Evolutionary conservation across 257 asterid genomes (phyloP).

Genomic region (Primulina huaijiensis): DNA sequence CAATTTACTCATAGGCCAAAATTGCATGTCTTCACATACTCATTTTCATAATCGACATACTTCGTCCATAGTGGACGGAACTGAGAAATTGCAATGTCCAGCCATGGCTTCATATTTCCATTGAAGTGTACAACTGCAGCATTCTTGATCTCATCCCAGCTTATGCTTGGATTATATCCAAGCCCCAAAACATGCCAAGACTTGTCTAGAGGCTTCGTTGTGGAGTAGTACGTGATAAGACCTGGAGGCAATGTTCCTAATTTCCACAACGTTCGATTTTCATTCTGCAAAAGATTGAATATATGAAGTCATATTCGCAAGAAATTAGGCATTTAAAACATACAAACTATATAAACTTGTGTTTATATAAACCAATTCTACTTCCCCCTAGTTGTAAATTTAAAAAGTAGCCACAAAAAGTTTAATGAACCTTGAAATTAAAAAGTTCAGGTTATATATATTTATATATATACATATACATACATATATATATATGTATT

Average conservation of each 20-base stretch:
- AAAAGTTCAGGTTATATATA: neutral
- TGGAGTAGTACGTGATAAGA: constrained; percentile 78
- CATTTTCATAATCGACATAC: constrained; percentile 73
- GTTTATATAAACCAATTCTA: neutral
- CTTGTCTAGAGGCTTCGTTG: constrained; percentile 83
- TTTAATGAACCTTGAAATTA: neutral
- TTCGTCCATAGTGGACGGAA: constrained; percentile 77
- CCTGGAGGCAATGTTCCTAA: constrained; percentile 91
- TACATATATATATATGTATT: too few relatives aligned
- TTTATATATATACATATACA: too few relatives aligned
- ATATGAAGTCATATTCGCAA: constrained; percentile 18
- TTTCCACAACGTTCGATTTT: constrained; percentile 83
- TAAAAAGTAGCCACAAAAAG: neutral
- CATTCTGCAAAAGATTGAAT: constrained; percentile 48
- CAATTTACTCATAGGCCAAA: constrained; percentile 51
- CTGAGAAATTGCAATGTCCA: constrained; percentile 77
- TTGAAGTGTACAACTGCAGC: constrained; percentile 92
- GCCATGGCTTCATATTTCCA: constrained; percentile 92
- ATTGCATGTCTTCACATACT: constrained; percentile 78
- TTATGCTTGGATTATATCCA: constrained; percentile 82
- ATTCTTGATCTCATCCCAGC: constrained; percentile 74
- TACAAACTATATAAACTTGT: neutral
- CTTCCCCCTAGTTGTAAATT: neutral
- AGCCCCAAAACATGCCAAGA: constrained; percentile 97
- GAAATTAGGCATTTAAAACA: neutral